A percentile compares a stretch with the other conserved stretches of the same genome.
phyloP scores from a whole-genome alignment of 345 rosid species.

The Citrus mangshanensis region DNA sequence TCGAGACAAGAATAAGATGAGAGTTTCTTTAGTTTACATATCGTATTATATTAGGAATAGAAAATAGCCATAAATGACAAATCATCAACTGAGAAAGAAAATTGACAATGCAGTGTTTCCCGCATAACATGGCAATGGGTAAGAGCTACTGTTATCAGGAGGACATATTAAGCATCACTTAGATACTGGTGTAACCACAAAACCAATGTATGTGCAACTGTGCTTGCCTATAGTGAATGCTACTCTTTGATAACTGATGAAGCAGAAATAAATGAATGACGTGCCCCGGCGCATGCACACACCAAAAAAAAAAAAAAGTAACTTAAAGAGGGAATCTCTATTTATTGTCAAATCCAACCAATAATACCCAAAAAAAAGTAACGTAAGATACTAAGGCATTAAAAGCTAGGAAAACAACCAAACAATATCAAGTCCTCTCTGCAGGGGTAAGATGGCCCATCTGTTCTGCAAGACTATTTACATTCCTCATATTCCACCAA shows the following conservation, averaged over 20 bases:
- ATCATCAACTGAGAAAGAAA: background rate
- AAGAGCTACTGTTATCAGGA: background rate
- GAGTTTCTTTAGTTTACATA: background rate
- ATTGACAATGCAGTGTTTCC: background rate
- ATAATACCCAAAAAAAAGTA: conserved; percentile 1
- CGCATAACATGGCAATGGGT: background rate
- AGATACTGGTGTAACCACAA: background rate
- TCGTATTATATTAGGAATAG: background rate
- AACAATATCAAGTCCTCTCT: conserved; percentile 55
- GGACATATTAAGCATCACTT: background rate
- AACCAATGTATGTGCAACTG: background rate
- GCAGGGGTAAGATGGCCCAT: conserved; percentile 83
- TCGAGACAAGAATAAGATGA: background rate
- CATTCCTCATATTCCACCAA: conserved; percentile 67
- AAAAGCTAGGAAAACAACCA: conserved; percentile 20
- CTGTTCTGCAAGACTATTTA: conserved; percentile 76
- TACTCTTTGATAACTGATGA: background rate
- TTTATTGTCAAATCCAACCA: conserved; percentile 14
- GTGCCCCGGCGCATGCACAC: too few species aligned
- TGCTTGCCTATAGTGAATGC: background rate
- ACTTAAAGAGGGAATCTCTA: conserved; percentile 9
- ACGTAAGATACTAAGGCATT: conserved; percentile 9
- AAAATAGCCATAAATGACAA: background rate
- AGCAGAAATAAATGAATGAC: background rate
- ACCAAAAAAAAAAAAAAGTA: background rate